phyloP scores from a whole-genome alignment of 441 rosid genomes.

The Omphalea diandra region DNA sequence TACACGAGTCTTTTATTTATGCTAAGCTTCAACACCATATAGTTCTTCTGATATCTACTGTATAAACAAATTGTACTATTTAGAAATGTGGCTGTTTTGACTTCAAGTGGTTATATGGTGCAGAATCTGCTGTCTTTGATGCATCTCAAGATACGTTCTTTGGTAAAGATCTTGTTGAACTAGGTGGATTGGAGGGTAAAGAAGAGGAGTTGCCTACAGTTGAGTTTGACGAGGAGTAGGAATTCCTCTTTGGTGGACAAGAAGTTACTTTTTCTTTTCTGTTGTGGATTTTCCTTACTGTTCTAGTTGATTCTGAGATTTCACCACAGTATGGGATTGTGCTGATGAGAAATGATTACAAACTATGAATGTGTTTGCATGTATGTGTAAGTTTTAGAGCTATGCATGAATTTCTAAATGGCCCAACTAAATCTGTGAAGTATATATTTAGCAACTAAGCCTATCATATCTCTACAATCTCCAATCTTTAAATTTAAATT shows the following conservation, averaged over 20 bases:
- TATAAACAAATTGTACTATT: neutral
- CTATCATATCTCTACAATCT: no score
- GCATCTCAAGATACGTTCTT: constrained; percentile 94
- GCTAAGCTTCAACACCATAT: neutral
- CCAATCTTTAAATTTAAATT: no score
- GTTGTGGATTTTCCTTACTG: neutral
- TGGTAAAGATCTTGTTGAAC: constrained; percentile 73
- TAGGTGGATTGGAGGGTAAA: constrained; percentile 90
- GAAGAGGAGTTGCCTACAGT: constrained; percentile 45
- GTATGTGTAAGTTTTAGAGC: no score
- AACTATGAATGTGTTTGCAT: no score
- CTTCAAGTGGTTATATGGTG: constrained; percentile 23
- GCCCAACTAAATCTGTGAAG: no score
- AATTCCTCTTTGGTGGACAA: constrained; percentile 57
- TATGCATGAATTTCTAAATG: no score
- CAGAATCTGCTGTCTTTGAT: constrained; percentile 66
- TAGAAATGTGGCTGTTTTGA: neutral
- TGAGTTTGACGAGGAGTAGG: constrained; percentile 65
- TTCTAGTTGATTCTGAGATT: neutral
- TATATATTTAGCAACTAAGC: no score
- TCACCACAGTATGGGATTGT: neutral
- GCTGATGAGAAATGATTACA: neutral
- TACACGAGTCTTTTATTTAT: neutral
- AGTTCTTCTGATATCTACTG: neutral
- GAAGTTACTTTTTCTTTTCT: constrained; percentile 42